Evolutionary conservation across 306 rosid species (phyloP).

Genomic region (Arachis stenosperma): DNA sequence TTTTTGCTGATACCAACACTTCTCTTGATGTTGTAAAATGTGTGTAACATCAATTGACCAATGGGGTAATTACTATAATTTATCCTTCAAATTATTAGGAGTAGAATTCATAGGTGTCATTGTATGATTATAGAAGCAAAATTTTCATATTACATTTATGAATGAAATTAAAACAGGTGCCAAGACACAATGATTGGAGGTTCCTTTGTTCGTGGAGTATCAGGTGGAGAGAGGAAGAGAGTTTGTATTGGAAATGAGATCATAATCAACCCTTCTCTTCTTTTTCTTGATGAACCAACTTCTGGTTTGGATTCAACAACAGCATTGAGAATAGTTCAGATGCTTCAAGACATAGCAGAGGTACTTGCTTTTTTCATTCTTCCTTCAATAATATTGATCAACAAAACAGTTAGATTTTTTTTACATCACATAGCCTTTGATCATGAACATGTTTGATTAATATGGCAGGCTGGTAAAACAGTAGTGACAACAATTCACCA

Average conservation of each 20-base stretch:
- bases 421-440: neutral
- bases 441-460: conserved; percentile 20
- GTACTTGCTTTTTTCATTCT: conserved; percentile 44
- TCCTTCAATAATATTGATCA: neutral
- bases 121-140: conserved; percentile 2
- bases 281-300: conserved; percentile 96
- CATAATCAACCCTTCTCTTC: conserved; percentile 86
- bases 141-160: conserved; percentile 16
- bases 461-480: conserved; percentile 88
- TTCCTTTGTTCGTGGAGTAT: conserved; percentile 90
- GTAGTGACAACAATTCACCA: conserved; percentile 97
- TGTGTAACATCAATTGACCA: no score
- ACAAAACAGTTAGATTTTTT: neutral
- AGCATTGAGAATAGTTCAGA: conserved; percentile 84
- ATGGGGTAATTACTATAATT: no score
- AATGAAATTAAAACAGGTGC: conserved; percentile 56
- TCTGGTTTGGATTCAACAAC: conserved; percentile 99
- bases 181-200: conserved; percentile 98
- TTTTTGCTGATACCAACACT: no score
- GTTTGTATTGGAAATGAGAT: conserved; percentile 95
- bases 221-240: conserved; percentile 98
- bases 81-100: no score
- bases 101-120: neutral
- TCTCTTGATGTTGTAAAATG: no score
- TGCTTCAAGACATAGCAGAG: conserved; percentile 96